phyloP scores from a whole-genome alignment of 768 basidiomycete species.

The Cystoderma amianthinum region DNA sequence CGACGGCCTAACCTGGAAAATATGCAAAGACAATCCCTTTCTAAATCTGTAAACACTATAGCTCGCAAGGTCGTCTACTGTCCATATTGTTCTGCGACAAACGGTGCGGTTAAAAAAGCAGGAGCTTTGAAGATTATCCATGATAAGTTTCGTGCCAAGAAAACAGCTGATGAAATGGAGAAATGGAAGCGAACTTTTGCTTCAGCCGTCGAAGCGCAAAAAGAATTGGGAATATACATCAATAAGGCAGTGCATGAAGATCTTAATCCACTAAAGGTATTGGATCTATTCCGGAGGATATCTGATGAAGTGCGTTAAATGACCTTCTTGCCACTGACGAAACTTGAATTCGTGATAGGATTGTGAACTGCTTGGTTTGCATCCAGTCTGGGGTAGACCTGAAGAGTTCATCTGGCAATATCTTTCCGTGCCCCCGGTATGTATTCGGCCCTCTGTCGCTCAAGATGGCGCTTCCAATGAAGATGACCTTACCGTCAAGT shows the following conservation, averaged over 20 bases:
- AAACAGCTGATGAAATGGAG: constrained; percentile 83
- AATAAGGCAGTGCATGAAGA: constrained; percentile 90
- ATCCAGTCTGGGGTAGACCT: constrained; percentile 83
- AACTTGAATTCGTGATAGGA: constrained; percentile 51
- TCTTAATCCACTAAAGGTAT: constrained; percentile 87
- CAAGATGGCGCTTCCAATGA: constrained; percentile 99
- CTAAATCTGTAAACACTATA: constrained; percentile 78
- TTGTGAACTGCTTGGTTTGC: constrained; percentile 88
- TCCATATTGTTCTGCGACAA: constrained; percentile 87
- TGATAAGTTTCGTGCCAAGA: constrained; percentile 94
- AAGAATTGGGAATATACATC: constrained; percentile 78
- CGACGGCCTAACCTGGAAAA: constrained; percentile 89
- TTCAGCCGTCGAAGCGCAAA: constrained; percentile 78
- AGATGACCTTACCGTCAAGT: constrained; percentile 95
- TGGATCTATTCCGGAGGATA: constrained; percentile 88
- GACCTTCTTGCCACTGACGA: neutral
- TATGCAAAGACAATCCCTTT: constrained; percentile 74
- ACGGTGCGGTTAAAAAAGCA: constrained; percentile 94
- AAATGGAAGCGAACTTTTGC: constrained; percentile 80
- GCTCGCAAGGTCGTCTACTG: constrained; percentile 91
- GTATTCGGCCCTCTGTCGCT: constrained; percentile 93
- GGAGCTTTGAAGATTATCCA: constrained; percentile 95
- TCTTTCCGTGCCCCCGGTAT: constrained; percentile 94
- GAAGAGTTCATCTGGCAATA: constrained; percentile 99
- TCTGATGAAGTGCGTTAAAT: constrained; percentile 68